Percentiles rank a stretch among this genome's conserved stretches.
Evolutionary conservation across 2,329 filamentous ascomycete genomes (phyloP).

Genomic region (Myriosclerotinia scirpicola): DNA sequence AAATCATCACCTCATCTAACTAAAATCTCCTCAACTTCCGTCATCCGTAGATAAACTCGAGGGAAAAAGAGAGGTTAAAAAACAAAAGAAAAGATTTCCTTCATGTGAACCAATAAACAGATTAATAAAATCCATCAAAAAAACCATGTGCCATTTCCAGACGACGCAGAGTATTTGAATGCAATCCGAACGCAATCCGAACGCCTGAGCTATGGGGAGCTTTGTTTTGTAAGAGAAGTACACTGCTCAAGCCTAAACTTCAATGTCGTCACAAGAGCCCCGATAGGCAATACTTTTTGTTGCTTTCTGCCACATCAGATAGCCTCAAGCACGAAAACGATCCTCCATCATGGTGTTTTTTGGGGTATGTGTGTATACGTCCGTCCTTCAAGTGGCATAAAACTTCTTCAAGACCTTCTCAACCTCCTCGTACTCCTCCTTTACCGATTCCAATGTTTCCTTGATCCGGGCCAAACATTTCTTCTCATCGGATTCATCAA

Average conservation of each 20-base stretch:
- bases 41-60: constrained; percentile 15
- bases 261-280: constrained; percentile 35
- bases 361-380: neutral
- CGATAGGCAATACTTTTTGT: constrained; percentile 20
- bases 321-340: constrained; percentile 33
- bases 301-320: constrained; percentile 12
- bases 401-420: constrained; percentile 63
- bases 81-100: constrained; percentile 15
- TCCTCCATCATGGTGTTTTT: constrained; percentile 11
- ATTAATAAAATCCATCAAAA: constrained; percentile 22
- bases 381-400: constrained; percentile 31
- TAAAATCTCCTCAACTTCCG: constrained; percentile 8
- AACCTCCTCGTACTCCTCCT: constrained; percentile 73
- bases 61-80: constrained; percentile 1
- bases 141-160: constrained; percentile 24
- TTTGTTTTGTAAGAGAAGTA: constrained; percentile 36
- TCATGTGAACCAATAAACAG: constrained; percentile 15
- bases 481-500: constrained; percentile 64
- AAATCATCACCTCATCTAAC: constrained; percentile 14
- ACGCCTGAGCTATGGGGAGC: constrained; percentile 36
- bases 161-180: constrained; percentile 26
- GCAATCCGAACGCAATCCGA: constrained; percentile 23
- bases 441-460: constrained; percentile 68
- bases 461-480: constrained; percentile 69
- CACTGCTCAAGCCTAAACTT: constrained; percentile 33